These are phyloP conservation scores for Blastobotrys parvus DNA, from an alignment of 805 yeast species.

Conservation along the genomic window DNA sequence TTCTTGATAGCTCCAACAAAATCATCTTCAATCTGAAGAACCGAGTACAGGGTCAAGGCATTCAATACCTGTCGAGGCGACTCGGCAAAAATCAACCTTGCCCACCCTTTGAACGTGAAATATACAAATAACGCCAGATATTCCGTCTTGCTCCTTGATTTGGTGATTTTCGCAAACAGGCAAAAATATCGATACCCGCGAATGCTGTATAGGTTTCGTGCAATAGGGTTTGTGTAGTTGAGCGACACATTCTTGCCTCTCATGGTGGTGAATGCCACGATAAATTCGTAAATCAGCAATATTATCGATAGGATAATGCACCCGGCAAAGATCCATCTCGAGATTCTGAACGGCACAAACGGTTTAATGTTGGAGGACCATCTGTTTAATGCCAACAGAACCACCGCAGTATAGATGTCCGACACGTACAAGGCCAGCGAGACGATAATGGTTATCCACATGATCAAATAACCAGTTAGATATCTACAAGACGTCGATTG, in stretches of 20 bases:
- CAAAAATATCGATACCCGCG: conserved; percentile 60
- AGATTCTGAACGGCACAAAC: conserved; percentile 40
- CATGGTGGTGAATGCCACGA: conserved; percentile 50
- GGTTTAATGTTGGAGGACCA: conserved; percentile 53
- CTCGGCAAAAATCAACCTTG: conserved; percentile 63
- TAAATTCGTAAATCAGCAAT: conserved; percentile 46
- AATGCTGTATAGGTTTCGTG: conserved; percentile 50
- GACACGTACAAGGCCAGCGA: conserved; percentile 45
- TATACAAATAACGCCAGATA: conserved; percentile 59
- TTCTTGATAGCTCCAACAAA: conserved; percentile 35
- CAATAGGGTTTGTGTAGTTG: conserved; percentile 58
- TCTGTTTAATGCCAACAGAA: conserved; percentile 59
- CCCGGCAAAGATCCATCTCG: conserved; percentile 67
- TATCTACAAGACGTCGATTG: conserved; percentile 17
- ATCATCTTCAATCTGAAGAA: conserved; percentile 30
- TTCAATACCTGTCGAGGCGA: conserved; percentile 83
- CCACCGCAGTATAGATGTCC: conserved; percentile 74
- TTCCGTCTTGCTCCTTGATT: conserved; percentile 54
- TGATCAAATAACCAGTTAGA: conserved; percentile 20
- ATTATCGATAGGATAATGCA: conserved; percentile 68
- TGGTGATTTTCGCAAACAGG: conserved; percentile 58
- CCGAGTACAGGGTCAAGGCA: conserved; percentile 59
- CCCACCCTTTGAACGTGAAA: conserved; percentile 53
- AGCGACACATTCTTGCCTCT: conserved; percentile 57
- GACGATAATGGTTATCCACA: conserved; percentile 41